Conservation (phyloP, 495 filamentous ascomycete species). For the Aspergillus saccharolyticus region DNA sequence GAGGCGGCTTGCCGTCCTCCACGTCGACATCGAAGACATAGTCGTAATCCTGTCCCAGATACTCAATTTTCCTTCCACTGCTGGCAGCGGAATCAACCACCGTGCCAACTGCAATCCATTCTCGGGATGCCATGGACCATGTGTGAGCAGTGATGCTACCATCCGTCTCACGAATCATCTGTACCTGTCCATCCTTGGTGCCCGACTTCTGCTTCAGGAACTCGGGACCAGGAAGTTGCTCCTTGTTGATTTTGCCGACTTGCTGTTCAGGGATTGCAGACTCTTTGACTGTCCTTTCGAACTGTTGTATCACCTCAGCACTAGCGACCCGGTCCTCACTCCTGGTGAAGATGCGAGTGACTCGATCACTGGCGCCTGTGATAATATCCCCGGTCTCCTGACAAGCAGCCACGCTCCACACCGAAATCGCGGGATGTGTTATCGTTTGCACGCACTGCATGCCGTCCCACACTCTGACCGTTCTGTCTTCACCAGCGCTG, state of each 20-base stretch:
- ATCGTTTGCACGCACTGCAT: slow-evolving; percentile 88
- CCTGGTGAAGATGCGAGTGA: slow-evolving; percentile 81
- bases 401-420: slow-evolving; percentile 86
- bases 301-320: slow-evolving; percentile 52
- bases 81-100: slow-evolving; percentile 88
- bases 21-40: slow-evolving; percentile 99
- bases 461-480: slow-evolving; percentile 80
- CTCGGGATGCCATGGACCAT: slow-evolving; percentile 62
- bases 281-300: slow-evolving; percentile 72
- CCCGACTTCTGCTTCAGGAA: slow-evolving; percentile 76
- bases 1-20: slow-evolving; percentile 86
- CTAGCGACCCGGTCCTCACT: slow-evolving; percentile 64
- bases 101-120: slow-evolving; percentile 86
- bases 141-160: slow-evolving; percentile 75
- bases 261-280: slow-evolving; percentile 85
- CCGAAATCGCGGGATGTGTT: slow-evolving; percentile 93
- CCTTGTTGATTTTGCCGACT: slow-evolving; percentile 78
- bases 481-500: slow-evolving; percentile 90
- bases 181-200: slow-evolving; percentile 88
- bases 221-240: slow-evolving; percentile 78
- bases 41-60: slow-evolving; percentile 87
- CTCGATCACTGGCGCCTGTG: slow-evolving; percentile 83
- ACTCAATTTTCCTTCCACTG: slow-evolving; percentile 65
- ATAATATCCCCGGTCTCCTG: slow-evolving; percentile 83
- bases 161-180: slow-evolving; percentile 79